phyloP scores from a whole-genome alignment of 306 rosid genomes.

The Acacia crassicarpa region DNA sequence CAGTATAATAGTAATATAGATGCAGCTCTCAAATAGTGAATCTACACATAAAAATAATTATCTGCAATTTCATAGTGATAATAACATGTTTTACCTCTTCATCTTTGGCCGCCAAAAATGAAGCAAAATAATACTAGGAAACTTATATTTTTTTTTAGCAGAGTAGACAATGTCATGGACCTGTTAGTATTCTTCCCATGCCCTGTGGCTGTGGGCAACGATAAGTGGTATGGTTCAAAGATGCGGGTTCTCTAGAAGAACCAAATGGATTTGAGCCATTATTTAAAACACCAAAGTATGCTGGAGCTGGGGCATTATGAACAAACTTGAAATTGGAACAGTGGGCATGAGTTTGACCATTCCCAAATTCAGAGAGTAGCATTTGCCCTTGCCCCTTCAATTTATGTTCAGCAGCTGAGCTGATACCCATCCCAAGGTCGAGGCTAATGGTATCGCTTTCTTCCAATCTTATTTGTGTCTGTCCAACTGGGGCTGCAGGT shows the following conservation, averaged over 20 bases:
- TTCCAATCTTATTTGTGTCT: constrained; percentile 56
- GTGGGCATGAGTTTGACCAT: constrained; percentile 44
- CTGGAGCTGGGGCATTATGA: constrained; percentile 47
- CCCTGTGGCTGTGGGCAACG: constrained; percentile 72
- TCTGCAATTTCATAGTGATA: constrained; percentile 26
- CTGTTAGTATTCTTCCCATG: constrained; percentile 84
- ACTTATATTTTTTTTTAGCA: constrained; percentile 20
- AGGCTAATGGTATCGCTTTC: constrained; percentile 88
- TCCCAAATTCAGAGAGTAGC: constrained; percentile 47
- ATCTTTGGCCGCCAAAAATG: constrained; percentile 42
- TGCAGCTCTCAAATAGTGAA: constrained; percentile 40
- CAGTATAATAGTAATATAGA: constrained; percentile 19
- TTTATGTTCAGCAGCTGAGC: constrained; percentile 56
- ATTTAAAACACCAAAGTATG: constrained; percentile 65
- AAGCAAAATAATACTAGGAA: constrained; percentile 28
- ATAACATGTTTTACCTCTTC: constrained; percentile 35
- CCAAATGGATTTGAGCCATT: constrained; percentile 63
- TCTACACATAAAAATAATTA: constrained; percentile 33
- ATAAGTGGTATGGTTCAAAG: constrained; percentile 68
- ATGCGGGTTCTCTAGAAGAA: constrained; percentile 69
- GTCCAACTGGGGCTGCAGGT: constrained; percentile 44
- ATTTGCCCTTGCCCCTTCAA: constrained; percentile 56
- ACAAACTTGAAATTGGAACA: constrained; percentile 63
- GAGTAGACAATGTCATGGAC: constrained; percentile 59
- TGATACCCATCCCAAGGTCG: constrained; percentile 89